These are phyloP conservation scores for Cryptococcus wingfieldii DNA, from an alignment of 1,284 basidiomycete genomes.

Conservation along the genomic window DNA sequence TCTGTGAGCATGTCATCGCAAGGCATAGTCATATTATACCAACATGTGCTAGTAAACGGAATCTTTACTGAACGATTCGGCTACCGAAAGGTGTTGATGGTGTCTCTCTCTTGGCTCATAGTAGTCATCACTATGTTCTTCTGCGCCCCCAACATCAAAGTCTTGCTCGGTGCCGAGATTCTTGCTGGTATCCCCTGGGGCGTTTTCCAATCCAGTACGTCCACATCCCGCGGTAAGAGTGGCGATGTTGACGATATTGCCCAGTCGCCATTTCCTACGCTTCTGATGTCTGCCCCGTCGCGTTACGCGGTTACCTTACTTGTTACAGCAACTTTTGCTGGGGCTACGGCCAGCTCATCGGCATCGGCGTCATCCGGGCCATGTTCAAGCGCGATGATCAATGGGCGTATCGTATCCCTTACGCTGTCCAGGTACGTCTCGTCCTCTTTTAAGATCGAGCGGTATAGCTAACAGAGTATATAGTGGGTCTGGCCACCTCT, in stretches of 20 bases:
- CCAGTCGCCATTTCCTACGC: conserved; percentile 34
- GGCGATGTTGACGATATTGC: not conserved
- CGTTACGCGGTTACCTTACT: conserved; percentile 44
- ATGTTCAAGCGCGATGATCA: conserved; percentile 34
- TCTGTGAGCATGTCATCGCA: conserved; percentile 10
- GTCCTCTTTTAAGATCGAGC: not conserved
- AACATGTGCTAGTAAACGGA: conserved; percentile 39
- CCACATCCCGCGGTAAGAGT: not conserved
- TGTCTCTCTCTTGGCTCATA: conserved; percentile 30
- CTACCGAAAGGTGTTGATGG: conserved; percentile 41
- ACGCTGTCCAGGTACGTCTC: conserved; percentile 28
- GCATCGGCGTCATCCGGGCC: conserved; percentile 43
- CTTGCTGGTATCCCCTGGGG: conserved; percentile 20
- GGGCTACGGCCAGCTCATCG: conserved; percentile 43
- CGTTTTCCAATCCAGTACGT: not conserved
- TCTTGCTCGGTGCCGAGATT: conserved; percentile 36
- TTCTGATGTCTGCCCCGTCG: conserved; percentile 44
- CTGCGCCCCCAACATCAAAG: conserved; percentile 33
- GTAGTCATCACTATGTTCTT: conserved; percentile 42
- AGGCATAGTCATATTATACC: not conserved
- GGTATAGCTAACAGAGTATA: not conserved
- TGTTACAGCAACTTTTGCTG: conserved; percentile 46
- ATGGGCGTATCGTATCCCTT: conserved; percentile 40
- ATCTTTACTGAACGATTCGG: conserved; percentile 47
- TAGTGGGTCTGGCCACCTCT: conserved; percentile 42